Base-by-base conservation (phyloP, 2,329 filamentous ascomycete species). In the Neopestalotiopsis sp. region DNA sequence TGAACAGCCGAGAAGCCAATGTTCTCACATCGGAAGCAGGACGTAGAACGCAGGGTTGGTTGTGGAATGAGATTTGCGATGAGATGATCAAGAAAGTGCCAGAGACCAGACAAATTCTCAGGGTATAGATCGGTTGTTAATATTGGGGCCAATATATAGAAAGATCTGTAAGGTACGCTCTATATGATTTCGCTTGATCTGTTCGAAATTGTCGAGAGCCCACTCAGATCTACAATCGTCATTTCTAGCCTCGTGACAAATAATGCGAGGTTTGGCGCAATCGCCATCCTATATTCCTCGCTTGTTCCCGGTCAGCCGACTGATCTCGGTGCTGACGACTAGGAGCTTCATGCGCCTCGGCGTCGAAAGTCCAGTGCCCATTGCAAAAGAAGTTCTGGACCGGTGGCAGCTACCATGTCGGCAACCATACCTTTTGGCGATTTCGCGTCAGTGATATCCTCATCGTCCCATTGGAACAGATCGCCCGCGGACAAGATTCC, bases 391-490 rank as follows among this genome's bases (percentile, higher is more conserved):
- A 91, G 76, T 58, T 91, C 88, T 1, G 86, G 82, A 0, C 92
- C 92, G 59, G 94, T 78, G 12, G 88, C 87, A 3, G 91, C 90
- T 3, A 90, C 87, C 65, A 94, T 76, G 74, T 94, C 91, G 1
- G 89, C 91, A 69, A 94, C 85, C 45, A 85, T 83, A 0, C 88
- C 86, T 75, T 91, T 92, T 42, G 92, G 78, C 1, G 84, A 84
- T 4, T 80, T 78, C 20, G 82, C 78, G 63, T 90, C 82, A 13
- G 79, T 76, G 2, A 92, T 79, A 42, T 81, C 79, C 61, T 86
- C 84, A 1, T 80, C 75, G 0, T 88, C 82, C 92, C 92, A 94
- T 68, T 81, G 77, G 69, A 85, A 85, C 42, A 84, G 75, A 61
- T 83, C 80, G 14, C 71, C 72, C 9, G 77, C 75, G 24, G 70